Evolutionary conservation across 305 asterid species (phyloP), one percentile per base, ranked within the genome.

Genomic region (Fraxinus baroniana): DNA sequence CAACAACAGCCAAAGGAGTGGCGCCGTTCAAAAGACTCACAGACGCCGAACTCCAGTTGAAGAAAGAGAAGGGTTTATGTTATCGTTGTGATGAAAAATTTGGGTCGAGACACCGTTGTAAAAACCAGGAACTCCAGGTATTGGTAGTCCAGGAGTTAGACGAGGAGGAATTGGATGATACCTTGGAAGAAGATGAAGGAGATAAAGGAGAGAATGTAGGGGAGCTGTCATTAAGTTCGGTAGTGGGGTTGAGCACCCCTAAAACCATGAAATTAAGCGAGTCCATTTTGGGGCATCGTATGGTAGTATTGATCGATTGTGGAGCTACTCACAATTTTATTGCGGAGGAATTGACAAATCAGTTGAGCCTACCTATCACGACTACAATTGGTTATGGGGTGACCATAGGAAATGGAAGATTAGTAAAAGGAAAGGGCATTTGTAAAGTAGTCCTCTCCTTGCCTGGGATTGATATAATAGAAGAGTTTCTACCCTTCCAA

Each of bases 171-270:
- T 15, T 2, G 15, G 52, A 2, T 8, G 2, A 35, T 8, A 15
- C 0, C 4, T 0, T 0, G 9, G 15, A 10, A 41, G 52, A 10
- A 0, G 15, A 2, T 0, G 3, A 1, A 2, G 3, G 3, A 2
- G 0, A 0, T 2, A 12, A 41, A 0, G 15, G 10, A 0, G 17
- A 3, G 0, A 4, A 41, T 0, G 0, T 2, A 0, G 15, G 9
- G 0, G 49, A 41, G 13, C 0, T 41, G 0, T 41, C 49, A 0
- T 1, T 41, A 0, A 41, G 0, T 8, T 41, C 3, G 0, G 49
- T 41, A 1, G 49, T 41, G 0, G 49, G 49, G 0, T 10, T 41
- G 13, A 8, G 13, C 3, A 1, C 49, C 3, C 49, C 49, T 0
- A 9, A 10, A 0, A 41, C 49, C 3, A 41, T 41, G 49, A 41